These are phyloP conservation scores for Podospora australis DNA, from an alignment of 495 filamentous ascomycete species.

Conservation along the genomic window DNA sequence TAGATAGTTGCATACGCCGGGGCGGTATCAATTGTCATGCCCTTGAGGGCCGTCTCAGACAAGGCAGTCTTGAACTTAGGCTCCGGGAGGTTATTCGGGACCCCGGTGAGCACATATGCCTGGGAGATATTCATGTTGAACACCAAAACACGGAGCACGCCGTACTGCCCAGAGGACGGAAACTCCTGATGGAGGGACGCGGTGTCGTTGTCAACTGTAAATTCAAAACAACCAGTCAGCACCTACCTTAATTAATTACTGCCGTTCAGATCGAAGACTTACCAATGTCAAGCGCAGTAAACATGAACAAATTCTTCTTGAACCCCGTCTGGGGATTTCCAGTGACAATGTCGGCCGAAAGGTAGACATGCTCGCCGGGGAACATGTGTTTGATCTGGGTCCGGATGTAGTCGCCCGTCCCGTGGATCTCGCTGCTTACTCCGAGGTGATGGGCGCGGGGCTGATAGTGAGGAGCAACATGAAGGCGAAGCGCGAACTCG, in stretches of 20 bases:
- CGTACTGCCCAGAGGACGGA: background rate
- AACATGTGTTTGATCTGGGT: no score
- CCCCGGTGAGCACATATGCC: no score
- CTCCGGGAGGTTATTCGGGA: background rate
- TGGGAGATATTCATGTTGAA: no score
- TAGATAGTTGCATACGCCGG: slow-evolving; percentile 5
- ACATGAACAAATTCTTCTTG: background rate
- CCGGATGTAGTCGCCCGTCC: no score
- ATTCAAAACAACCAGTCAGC: no score
- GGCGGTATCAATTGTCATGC: slow-evolving; percentile 3
- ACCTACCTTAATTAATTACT: no score
- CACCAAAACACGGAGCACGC: background rate
- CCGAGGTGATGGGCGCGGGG: background rate
- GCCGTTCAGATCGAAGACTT: no score
- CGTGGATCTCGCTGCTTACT: background rate
- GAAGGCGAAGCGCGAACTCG: no score
- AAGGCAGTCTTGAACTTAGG: background rate
- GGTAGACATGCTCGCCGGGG: no score
- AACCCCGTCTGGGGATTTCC: background rate
- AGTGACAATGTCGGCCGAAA: no score
- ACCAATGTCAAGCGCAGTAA: background rate
- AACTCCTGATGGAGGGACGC: background rate
- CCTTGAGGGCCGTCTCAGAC: slow-evolving; percentile 11
- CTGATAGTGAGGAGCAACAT: background rate
- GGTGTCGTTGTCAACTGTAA: background rate